These are phyloP conservation scores for Monosporascus sp. DNA, from an alignment of 2,329 filamentous ascomycete genomes.

Conservation along the genomic window DNA sequence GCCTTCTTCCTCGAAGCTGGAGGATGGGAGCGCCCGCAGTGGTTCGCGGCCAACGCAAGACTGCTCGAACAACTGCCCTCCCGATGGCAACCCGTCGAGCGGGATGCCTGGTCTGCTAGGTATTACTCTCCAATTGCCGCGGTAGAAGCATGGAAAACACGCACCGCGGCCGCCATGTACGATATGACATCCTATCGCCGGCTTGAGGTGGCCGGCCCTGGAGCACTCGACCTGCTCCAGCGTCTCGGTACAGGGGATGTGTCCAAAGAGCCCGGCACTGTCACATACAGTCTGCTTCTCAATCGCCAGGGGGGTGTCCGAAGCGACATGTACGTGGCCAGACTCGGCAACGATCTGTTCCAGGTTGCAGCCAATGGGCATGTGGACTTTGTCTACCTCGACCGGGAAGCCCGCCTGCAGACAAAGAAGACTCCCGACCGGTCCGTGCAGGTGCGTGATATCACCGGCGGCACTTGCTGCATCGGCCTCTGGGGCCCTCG, in stretches of 20 bases:
- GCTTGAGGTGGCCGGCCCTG: constrained; percentile 53
- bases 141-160: constrained; percentile 60
- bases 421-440: constrained; percentile 31
- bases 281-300: constrained; percentile 54
- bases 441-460: constrained; percentile 49
- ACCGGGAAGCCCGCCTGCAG: constrained; percentile 46
- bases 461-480: constrained; percentile 55
- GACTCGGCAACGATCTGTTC: constrained; percentile 43
- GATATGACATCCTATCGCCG: constrained; percentile 57
- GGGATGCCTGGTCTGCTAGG: constrained; percentile 53
- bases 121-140: constrained; percentile 55
- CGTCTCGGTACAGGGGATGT: constrained; percentile 47
- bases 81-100: constrained; percentile 48
- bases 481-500: constrained; percentile 59
- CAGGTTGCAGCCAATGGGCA: constrained; percentile 54
- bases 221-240: constrained; percentile 50
- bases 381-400: constrained; percentile 49
- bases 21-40: constrained; percentile 59
- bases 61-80: constrained; percentile 46
- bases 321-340: constrained; percentile 52
- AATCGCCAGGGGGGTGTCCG: constrained; percentile 47
- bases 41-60: constrained; percentile 52
- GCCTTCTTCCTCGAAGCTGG: constrained; percentile 55
- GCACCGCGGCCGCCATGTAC: constrained; percentile 57
- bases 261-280: constrained; percentile 38